phyloP scores from a whole-genome alignment of 108 stramenopile genomes.

The Pseudonitzschia multistriata region DNA sequence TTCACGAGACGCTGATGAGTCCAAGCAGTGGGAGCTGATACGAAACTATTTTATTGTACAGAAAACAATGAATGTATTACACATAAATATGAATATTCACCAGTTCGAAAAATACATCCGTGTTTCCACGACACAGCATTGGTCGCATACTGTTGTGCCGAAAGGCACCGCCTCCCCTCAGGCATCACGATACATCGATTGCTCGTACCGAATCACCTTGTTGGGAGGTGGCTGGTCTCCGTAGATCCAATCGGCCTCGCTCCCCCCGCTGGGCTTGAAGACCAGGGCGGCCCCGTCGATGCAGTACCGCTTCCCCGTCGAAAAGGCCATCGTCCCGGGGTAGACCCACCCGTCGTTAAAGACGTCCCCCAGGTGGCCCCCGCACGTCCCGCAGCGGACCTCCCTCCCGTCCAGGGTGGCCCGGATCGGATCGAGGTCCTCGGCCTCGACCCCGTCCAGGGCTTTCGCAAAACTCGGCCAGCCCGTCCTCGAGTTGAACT shows the following conservation, averaged over 20 bases:
- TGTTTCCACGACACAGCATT: too few species aligned
- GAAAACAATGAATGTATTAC: too few species aligned
- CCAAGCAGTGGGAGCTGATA: too few species aligned
- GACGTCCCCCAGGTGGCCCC: constrained; percentile 70
- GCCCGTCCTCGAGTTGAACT: constrained; percentile 70
- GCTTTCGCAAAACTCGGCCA: constrained; percentile 65
- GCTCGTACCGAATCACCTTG: neutral
- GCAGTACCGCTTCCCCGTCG: constrained; percentile 65
- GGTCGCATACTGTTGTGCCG: neutral
- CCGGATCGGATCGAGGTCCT: constrained; percentile 56
- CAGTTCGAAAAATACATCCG: too few species aligned
- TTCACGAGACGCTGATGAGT: too few species aligned
- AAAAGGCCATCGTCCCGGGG: constrained; percentile 64
- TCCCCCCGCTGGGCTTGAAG: constrained; percentile 44
- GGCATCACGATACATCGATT: neutral
- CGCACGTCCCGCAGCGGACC: constrained; percentile 62
- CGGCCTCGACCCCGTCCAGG: constrained; percentile 68
- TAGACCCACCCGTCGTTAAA: constrained; percentile 68
- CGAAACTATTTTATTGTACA: too few species aligned
- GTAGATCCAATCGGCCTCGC: constrained; percentile 3
- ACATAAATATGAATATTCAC: too few species aligned
- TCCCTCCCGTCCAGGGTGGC: constrained; percentile 71
- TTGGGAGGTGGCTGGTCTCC: constrained; percentile 17
- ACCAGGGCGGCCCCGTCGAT: constrained; percentile 74
- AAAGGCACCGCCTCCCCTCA: neutral